Base-by-base conservation (phyloP, 2,329 filamentous ascomycete species). In the Xylariaceae sp. region DNA sequence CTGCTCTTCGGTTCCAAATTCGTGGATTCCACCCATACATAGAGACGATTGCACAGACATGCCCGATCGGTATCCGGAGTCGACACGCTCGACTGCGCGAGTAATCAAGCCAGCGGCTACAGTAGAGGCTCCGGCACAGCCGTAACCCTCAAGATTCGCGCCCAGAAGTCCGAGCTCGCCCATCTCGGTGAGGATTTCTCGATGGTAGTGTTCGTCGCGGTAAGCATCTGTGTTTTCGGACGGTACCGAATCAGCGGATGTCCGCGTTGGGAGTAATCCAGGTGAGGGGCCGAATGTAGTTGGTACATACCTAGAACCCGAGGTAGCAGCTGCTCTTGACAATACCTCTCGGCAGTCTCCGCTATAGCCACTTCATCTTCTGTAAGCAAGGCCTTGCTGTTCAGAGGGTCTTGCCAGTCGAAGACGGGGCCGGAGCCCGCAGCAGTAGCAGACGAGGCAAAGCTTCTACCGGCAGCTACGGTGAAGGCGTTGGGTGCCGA, bases 21-120 rank as follows among this genome's bases (percentile, higher is more conserved):
- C 87, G 62, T 90, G 74, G 56, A 95, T 95, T 19, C 87, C 88
- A 17, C 89, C 89, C 90, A 95, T 95, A 17, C 85, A 87, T n/a
- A 95, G 72, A 1, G 89, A 93, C 46, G 87, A 91, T 64, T 95
- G 89, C 16, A 95, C 90, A 6, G 88, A 94, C 85, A 95, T 94
- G 50, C 87, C 89, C 37, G 88, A 94, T 44, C 90, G 80, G 66
- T 95, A 95, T 37, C 89, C 90, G 46, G 87, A 93, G 62, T 95
- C 89, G 19, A 95, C 87, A 43, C 89, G 79, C 67, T 95, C 89
- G 15, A 95, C 88, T 49, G 90, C 89, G 60, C 89, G 81, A 16
- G 88, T 94, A 64, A 95, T 95, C 49, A 95, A 71, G 17, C 89
- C 89, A n/a, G 85, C 85, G 8, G 89, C 89, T 34, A 95, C 88